phyloP scores from a whole-genome alignment of 2,329 filamentous ascomycete species.

The Microcyclosporella mali region DNA sequence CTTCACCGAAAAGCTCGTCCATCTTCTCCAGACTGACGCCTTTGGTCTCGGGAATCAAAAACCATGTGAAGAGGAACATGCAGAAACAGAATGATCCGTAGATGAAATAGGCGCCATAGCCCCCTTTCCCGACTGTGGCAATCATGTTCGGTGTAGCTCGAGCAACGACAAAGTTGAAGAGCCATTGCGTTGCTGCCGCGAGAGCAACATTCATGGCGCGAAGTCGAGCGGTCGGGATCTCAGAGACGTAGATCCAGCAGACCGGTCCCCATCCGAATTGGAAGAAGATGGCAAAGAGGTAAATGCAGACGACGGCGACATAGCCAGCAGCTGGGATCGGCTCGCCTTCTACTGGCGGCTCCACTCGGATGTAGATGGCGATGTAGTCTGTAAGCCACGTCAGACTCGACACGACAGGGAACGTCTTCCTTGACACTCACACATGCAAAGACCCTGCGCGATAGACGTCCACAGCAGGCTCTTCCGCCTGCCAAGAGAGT shows the following conservation, averaged over 20 bases:
- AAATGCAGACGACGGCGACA: constrained; percentile 63
- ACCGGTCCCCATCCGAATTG: constrained; percentile 60
- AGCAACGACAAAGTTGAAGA: constrained; percentile 68
- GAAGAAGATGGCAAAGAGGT: constrained; percentile 64
- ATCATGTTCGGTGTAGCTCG: constrained; percentile 63
- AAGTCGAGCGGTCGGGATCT: constrained; percentile 62
- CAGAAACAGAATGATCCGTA: constrained; percentile 55
- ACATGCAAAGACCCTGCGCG: constrained; percentile 54
- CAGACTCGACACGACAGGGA: too few relatives aligned
- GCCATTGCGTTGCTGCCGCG: constrained; percentile 56
- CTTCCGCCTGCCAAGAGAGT: constrained; percentile 51
- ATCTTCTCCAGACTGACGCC: constrained; percentile 33
- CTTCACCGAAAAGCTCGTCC: constrained; percentile 28
- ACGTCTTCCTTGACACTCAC: constrained; percentile 20
- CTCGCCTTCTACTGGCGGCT: constrained; percentile 49
- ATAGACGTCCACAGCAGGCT: constrained; percentile 39
- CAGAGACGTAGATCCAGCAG: constrained; percentile 65
- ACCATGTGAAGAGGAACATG: constrained; percentile 56
- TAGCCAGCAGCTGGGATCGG: constrained; percentile 60
- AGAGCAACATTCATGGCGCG: constrained; percentile 61
- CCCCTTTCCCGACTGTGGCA: constrained; percentile 43
- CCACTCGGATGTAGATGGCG: constrained; percentile 60
- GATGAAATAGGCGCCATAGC: constrained; percentile 44
- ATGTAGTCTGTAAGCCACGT: constrained; percentile 42
- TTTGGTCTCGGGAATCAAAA: constrained; percentile 68